A percentile compares a stretch with the other conserved stretches of the same genome.
Conservation (phyloP, 129 eudicot species). For the Tanacetum coccineum region DNA sequence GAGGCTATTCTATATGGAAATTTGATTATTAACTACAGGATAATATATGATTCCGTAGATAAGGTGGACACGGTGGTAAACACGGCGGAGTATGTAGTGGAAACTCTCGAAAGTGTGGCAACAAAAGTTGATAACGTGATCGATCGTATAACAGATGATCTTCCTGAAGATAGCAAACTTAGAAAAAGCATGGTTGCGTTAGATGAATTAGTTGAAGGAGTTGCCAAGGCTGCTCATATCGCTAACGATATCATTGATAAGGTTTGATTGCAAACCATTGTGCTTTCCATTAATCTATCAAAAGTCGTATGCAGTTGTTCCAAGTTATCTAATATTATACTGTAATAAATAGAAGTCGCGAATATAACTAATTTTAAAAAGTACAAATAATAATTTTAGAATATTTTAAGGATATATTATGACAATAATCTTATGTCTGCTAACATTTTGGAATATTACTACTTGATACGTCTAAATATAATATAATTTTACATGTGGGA, state of each 20-base stretch:
- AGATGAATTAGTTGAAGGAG: conserved; percentile 35
- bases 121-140: conserved; percentile 40
- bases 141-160: conserved; percentile 34
- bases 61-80: conserved; percentile 35
- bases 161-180: conserved; percentile 34
- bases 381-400: too few species aligned
- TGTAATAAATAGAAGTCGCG: too few species aligned
- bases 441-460: too few species aligned
- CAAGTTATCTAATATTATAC: too few species aligned
- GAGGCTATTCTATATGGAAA: background rate
- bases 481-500: too few species aligned
- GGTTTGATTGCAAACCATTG: conserved; percentile 20
- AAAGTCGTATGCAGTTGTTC: too few species aligned
- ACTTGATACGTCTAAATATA: too few species aligned
- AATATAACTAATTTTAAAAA: too few species aligned
- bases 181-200: conserved; percentile 26
- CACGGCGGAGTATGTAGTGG: conserved; percentile 35
- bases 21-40: background rate
- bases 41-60: conserved; percentile 1
- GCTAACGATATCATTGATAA: conserved; percentile 37
- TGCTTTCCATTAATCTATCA: background rate
- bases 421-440: too few species aligned
- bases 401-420: too few species aligned
- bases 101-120: conserved; percentile 39
- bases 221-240: conserved; percentile 35